Evolutionary conservation across 2,329 filamentous ascomycete genomes (phyloP), one percentile per base, ranked within the genome.

Genomic region (Corniculantispora saksenae): DNA sequence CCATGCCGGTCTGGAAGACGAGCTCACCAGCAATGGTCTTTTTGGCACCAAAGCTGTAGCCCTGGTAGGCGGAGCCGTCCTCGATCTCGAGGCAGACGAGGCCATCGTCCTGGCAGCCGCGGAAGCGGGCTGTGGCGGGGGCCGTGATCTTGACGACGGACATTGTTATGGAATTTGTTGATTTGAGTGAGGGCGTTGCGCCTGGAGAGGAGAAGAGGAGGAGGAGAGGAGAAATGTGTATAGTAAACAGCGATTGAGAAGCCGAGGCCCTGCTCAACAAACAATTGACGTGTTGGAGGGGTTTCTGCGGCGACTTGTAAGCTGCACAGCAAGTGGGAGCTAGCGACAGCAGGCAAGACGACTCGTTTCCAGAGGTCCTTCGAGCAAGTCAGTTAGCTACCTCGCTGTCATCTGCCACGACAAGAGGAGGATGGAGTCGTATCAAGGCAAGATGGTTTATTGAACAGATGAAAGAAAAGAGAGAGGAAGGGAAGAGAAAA

Each of bases 1-100:
- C 95, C 94, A 98, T 97, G 80, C 95, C 95, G 66, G 95, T 99
- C 86, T 98, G 94, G 83, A 99, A 99, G 81, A 99, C 95, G 77
- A 99, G 85, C 84, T 99, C 95, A 78, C 95, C 95, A 70, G 94
- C 91, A 74, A 96, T 89, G 82, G 92, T 97, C 86, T 94, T 97
- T 75, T 92, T 86, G 69, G 94, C 94, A 80, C 95, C 95, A 77
- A 99, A 99, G 86, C 93, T 97, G 83, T 92, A 93, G 72, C 95
- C 95, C 77, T 96, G 92, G 84, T 93, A 97, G 75, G 93, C 87
- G 66, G 90, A 88, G 79, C 94, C 93, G 83, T 98, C 94, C 79
- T 95, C 86, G 71, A 99, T 89, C 84, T 99, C 94, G 71, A 99
- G 90, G 77, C 91, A 91, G 81, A 96, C 86, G 74, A 91, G 83